Conservation (phyloP, 2,329 filamentous ascomycete genomes). For the Colletotrichum spaethianum region DNA sequence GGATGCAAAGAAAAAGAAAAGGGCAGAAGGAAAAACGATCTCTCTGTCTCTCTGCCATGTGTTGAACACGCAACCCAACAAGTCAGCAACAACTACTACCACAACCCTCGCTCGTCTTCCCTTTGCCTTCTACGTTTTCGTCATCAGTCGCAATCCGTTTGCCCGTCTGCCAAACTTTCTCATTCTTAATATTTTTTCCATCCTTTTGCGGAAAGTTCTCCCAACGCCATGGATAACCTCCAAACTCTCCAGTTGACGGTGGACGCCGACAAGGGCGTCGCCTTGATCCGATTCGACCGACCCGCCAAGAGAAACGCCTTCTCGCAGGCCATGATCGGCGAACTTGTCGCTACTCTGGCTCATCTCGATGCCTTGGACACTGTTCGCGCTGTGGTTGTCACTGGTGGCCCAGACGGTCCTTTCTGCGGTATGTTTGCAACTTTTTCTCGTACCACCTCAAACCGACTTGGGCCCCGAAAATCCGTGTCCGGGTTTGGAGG, state of each 20-base stretch:
- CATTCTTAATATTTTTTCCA: not conserved
- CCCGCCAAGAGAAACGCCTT: conserved; percentile 72
- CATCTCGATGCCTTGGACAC: conserved; percentile 38
- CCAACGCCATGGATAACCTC: conserved; percentile 34
- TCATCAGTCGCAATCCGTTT: not conserved
- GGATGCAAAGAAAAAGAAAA: not conserved
- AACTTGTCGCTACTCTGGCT: conserved; percentile 52
- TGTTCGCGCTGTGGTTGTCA: conserved; percentile 55
- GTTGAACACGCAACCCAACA: conserved; percentile 4
- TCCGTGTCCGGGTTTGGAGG: not conserved
- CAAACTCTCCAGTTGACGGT: conserved; percentile 31
- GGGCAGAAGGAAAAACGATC: conserved; percentile 8
- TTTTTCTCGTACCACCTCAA: not conserved
- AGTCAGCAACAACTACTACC: not conserved
- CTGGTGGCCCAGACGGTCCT: conserved; percentile 50
- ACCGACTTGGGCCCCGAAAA: not conserved
- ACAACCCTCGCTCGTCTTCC: not conserved
- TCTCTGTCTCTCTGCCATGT: conserved; percentile 31
- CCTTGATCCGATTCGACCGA: conserved; percentile 52
- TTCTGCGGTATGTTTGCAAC: conserved; percentile 53
- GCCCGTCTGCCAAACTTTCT: not conserved
- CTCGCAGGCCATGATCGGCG: conserved; percentile 63
- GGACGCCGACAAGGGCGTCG: conserved; percentile 35
- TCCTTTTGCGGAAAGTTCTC: not conserved
- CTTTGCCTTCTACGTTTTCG: not conserved